A percentile compares a stretch with the other conserved stretches of the same genome.
Evolutionary conservation across 108 stramenopile species (phyloP).

Genomic region (Seminavis robusta): DNA sequence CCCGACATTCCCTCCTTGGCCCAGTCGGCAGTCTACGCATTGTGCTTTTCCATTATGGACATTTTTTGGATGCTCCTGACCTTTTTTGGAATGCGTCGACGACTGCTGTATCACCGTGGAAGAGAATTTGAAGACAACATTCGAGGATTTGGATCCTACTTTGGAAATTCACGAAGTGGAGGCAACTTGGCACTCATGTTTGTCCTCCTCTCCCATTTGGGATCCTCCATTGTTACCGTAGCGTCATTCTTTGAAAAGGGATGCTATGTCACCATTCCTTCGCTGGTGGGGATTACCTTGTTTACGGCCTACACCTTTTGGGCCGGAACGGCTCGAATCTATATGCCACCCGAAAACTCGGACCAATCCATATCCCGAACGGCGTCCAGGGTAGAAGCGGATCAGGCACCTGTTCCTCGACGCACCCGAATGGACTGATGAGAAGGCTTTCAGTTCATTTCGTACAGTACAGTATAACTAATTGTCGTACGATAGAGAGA

Average conservation of each 20-base stretch:
- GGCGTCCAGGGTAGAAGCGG: too few species aligned
- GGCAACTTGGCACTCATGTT: conserved; percentile 48
- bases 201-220: conserved; percentile 30
- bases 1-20: conserved; percentile 59
- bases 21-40: conserved; percentile 57
- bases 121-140: conserved; percentile 18
- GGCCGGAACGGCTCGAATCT: conserved; percentile 49
- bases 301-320: conserved; percentile 34
- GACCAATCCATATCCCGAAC: conserved; percentile 22
- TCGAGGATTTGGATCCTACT: conserved; percentile 30
- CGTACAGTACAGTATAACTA: too few species aligned
- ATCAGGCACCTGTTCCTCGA: too few species aligned
- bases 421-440: too few species aligned
- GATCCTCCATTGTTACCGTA: conserved; percentile 40
- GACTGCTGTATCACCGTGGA: conserved; percentile 43
- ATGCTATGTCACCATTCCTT: conserved; percentile 41
- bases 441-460: too few species aligned
- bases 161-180: conserved; percentile 39
- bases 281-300: conserved; percentile 19
- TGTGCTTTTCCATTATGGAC: conserved; percentile 72
- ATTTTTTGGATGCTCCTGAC: conserved; percentile 81
- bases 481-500: too few species aligned
- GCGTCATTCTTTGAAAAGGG: conserved; percentile 36
- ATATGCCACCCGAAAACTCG: conserved; percentile 47
- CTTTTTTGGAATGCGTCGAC: conserved; percentile 81